Evolutionary conservation across 768 basidiomycete species (phyloP).

Genomic region (Trametes punicea): DNA sequence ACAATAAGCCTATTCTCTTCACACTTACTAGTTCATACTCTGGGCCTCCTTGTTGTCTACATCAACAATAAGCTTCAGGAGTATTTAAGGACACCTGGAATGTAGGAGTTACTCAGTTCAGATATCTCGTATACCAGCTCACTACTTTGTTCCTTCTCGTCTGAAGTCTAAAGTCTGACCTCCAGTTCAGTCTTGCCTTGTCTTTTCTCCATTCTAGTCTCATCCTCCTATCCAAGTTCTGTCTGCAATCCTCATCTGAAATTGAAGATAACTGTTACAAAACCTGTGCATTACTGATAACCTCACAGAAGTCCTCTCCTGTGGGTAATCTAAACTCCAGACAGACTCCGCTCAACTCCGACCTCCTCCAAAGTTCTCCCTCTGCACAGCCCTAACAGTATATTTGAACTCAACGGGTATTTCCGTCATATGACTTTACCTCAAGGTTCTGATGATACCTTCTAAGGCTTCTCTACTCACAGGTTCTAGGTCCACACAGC

Average conservation of each 20-base stretch:
- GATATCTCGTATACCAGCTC: too few species aligned
- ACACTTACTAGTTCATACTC: too few species aligned
- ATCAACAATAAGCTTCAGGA: too few species aligned
- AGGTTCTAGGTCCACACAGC: too few species aligned
- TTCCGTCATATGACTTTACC: too few species aligned
- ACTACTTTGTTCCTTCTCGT: not conserved
- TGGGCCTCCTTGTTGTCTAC: too few species aligned
- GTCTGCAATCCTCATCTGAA: not conserved
- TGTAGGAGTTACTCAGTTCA: too few species aligned
- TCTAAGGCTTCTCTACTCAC: too few species aligned
- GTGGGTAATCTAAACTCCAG: not conserved
- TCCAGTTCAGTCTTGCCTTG: not conserved
- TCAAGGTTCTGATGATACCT: too few species aligned
- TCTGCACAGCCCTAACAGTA: not conserved
- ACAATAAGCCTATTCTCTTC: too few species aligned
- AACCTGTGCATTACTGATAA: not conserved
- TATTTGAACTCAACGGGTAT: too few species aligned
- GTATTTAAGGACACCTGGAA: too few species aligned
- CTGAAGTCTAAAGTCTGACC: not conserved
- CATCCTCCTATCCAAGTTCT: not conserved
- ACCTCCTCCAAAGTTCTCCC: not conserved
- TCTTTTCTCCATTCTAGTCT: not conserved
- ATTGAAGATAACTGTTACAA: not conserved
- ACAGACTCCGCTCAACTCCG: not conserved
- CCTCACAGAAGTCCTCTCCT: not conserved